A percentile compares a stretch with the other conserved stretches of the same genome.
phyloP scores from a whole-genome alignment of 345 rosid genomes.

The Syzygium aqueum region DNA sequence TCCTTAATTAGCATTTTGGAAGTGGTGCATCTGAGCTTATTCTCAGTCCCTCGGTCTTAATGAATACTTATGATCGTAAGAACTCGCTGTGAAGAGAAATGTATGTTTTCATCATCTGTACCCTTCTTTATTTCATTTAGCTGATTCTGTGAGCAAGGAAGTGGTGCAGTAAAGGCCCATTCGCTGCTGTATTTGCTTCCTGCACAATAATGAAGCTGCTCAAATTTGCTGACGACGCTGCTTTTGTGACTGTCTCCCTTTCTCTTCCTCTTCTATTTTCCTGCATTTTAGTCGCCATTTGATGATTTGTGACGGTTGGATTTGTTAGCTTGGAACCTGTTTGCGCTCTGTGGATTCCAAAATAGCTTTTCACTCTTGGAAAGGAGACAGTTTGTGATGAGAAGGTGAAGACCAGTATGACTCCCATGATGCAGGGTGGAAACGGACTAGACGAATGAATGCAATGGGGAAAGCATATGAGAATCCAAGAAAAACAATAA shows the following conservation, averaged over 20 bases:
- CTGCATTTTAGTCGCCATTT: background rate
- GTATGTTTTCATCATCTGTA: background rate
- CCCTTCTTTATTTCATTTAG: background rate
- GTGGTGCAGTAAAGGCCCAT: background rate
- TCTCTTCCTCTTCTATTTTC: background rate
- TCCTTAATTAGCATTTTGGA: background rate
- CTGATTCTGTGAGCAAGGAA: background rate
- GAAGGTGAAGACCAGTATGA: background rate
- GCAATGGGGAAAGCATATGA: background rate
- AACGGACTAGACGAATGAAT: background rate
- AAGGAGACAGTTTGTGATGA: background rate
- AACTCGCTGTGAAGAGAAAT: background rate
- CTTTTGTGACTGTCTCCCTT: background rate
- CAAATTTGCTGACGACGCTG: background rate
- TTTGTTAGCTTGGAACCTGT: background rate
- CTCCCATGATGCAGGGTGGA: background rate
- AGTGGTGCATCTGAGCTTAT: background rate
- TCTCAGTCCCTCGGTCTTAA: background rate
- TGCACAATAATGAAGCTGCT: background rate
- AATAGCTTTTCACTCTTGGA: background rate
- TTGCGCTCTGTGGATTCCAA: background rate
- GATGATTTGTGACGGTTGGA: background rate
- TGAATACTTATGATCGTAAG: background rate
- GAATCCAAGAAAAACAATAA: background rate
- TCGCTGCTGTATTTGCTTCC: background rate